A percentile compares a stretch with the other conserved stretches of the same genome.
phyloP scores from a whole-genome alignment of 495 filamentous ascomycete species.

The Podospora pseudopauciseta region DNA sequence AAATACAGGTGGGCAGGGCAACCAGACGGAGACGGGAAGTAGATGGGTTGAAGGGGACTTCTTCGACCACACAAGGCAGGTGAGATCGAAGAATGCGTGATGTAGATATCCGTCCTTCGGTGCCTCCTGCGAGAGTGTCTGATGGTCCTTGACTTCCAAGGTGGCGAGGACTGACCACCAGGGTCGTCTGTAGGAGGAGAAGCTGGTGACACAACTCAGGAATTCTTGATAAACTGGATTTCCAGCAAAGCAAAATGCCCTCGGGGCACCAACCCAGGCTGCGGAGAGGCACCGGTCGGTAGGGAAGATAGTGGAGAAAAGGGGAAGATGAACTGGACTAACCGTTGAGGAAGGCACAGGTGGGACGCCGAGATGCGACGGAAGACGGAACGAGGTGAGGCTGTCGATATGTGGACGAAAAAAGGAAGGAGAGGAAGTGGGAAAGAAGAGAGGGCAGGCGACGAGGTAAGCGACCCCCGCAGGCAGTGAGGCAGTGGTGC shows the following conservation, averaged over 20 bases:
- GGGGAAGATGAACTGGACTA: background rate
- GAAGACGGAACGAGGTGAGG: background rate
- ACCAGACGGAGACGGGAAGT: background rate
- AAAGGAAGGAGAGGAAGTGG: background rate
- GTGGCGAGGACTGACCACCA: background rate
- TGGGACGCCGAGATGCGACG: background rate
- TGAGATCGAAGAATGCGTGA: constrained; percentile 12
- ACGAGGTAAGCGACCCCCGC: too few species aligned
- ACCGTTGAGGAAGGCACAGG: background rate
- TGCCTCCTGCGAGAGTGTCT: background rate
- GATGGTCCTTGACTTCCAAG: background rate
- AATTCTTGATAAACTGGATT: background rate
- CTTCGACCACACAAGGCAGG: constrained; percentile 12
- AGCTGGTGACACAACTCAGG: background rate
- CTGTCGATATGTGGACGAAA: background rate
- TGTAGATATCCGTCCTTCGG: background rate
- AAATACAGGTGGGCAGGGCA: constrained; percentile 1
- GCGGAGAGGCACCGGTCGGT: background rate
- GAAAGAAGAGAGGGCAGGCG: background rate
- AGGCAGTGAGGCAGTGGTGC: background rate
- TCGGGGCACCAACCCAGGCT: background rate
- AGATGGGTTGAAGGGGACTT: background rate
- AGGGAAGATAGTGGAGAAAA: background rate
- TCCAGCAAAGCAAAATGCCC: background rate
- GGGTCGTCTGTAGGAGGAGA: background rate